Conservation (phyloP, 495 filamentous ascomycete genomes). For the Tuber calosporum region DNA sequence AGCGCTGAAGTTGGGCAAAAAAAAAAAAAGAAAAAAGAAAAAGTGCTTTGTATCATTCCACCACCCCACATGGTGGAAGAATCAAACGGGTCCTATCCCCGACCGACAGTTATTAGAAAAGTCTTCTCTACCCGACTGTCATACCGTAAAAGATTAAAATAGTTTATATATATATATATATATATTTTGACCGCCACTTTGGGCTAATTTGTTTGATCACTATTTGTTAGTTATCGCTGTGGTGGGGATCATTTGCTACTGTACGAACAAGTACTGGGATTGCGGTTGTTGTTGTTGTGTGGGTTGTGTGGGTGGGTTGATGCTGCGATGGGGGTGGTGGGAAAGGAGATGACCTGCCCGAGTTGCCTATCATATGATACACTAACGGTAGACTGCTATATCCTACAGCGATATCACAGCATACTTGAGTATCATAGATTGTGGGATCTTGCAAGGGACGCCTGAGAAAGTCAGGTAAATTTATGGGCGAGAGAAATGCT, state of each 20-base stretch:
- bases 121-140: background rate
- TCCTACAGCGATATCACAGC: too few species aligned
- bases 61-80: background rate
- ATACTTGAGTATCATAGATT: too few species aligned
- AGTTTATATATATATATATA: too few species aligned
- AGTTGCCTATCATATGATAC: too few species aligned
- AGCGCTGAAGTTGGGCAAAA: background rate
- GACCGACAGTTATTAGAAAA: background rate
- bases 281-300: too few species aligned
- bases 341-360: too few species aligned
- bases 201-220: background rate
- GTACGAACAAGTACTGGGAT: too few species aligned
- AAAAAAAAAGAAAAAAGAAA: too few species aligned
- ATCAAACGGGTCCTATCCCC: background rate
- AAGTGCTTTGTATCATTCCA: background rate
- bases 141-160: background rate
- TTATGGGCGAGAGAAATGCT: too few species aligned
- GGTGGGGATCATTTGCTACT: background rate
- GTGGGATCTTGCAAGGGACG: too few species aligned
- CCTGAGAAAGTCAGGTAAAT: too few species aligned
- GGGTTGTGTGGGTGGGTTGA: too few species aligned
- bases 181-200: background rate
- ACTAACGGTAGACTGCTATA: background rate
- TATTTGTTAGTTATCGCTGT: background rate
- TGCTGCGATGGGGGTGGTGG: background rate